Evolutionary conservation across 352 stramenopile genomes (phyloP), one percentile per base, ranked within the genome.

Genomic region (Phytophthora pisi): DNA sequence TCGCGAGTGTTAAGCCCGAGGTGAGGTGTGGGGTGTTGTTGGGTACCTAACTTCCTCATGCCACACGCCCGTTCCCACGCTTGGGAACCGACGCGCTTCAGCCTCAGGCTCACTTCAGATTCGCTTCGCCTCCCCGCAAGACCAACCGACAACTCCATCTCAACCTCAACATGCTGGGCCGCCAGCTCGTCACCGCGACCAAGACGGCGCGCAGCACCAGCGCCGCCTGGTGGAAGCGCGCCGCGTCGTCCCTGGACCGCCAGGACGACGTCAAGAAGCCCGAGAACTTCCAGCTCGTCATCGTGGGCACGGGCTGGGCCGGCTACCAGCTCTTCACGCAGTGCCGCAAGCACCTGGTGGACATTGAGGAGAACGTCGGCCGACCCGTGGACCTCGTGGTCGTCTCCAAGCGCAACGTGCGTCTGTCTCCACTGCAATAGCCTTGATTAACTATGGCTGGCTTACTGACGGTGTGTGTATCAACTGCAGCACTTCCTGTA

Each of bases 401-500:
- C 57, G 73, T 94, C 56, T 94, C 86, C 34, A 89, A 90, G 61
- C 86, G 86, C 69, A 94, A 94, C 50, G 86, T 94, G 77, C 57
- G 72, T 71, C 11, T 6, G 8, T 26, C 36, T 43, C 0, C 10
- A n/a, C 34, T 42, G 34, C 8, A 11, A 15, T 43, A n/a, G 15
- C 2, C 11, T n/a, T 43, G n/a, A n/a, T 43, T 43, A n/a, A 1
- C 15, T n/a, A 43, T 18, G 10, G 10, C 15, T n/a, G 10, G 34
- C 34, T 42, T 43, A 34, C 30, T 34, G 30, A 34, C 6, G 30
- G 10, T 34, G 30, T 34, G 30, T 34, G 30, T 34, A 10, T 34
- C 30, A 10, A 23, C 62, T 34, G 20, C 56, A 94, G 84, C 97
- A 99, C 77, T 99, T 99, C 74, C 71, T 99, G 55, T 99, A 99